Conservation (phyloP, 2,329 filamentous ascomycete species). For the Botrytis squamosa region DNA sequence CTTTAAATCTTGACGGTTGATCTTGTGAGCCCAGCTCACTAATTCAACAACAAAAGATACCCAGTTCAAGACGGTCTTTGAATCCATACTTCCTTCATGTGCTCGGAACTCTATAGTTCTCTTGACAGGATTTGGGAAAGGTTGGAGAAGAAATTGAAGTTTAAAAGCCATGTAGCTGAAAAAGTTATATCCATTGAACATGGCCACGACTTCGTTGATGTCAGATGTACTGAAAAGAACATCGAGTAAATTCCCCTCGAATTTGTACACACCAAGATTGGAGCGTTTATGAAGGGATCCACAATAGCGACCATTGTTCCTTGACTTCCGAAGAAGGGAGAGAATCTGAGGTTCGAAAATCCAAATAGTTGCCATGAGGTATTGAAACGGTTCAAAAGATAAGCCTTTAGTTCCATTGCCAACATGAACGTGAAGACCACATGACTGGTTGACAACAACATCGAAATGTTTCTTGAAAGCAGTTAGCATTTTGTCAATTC, state of each 20-base stretch:
- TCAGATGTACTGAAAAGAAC: neutral
- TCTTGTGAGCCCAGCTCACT: slow-evolving; percentile 3
- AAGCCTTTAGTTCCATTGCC: slow-evolving; percentile 34
- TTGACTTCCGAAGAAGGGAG: slow-evolving; percentile 27
- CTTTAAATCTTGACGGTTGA: neutral
- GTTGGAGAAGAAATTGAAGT: neutral
- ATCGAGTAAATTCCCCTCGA: neutral
- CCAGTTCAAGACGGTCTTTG: slow-evolving; percentile 21
- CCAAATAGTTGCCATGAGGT: slow-evolving; percentile 33
- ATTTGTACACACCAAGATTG: neutral
- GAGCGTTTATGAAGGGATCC: neutral
- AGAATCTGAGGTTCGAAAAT: slow-evolving; percentile 36
- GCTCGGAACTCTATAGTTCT: slow-evolving; percentile 31
- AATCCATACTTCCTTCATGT: slow-evolving; percentile 28
- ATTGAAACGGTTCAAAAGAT: slow-evolving; percentile 31
- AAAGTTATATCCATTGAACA: neutral
- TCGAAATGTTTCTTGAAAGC: neutral
- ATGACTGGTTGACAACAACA: slow-evolving; percentile 25
- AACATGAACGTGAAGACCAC: slow-evolving; percentile 38
- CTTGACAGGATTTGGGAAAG: neutral
- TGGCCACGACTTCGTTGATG: neutral
- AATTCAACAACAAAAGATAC: slow-evolving; percentile 2
- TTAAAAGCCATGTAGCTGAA: neutral
- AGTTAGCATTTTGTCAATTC: neutral
- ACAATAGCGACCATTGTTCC: neutral